Evolutionary conservation across 495 filamentous ascomycete species (phyloP), one percentile per base, ranked within the genome.

Genomic region (Neohortaea acidophila): DNA sequence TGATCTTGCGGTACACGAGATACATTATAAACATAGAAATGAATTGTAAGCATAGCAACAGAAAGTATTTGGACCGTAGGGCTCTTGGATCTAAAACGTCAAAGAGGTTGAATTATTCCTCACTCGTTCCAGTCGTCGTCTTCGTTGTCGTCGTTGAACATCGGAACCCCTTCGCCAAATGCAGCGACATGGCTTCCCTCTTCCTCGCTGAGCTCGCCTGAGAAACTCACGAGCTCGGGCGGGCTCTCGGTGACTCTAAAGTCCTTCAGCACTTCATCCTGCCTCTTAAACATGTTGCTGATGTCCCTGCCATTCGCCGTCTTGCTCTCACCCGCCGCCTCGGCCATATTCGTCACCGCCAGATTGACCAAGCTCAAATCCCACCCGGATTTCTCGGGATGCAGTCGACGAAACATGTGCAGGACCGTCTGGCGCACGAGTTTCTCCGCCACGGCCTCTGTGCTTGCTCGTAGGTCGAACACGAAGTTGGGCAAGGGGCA

Each of bases 281-380:
- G 80, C 35, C 62, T 61, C 35, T 48, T 51, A 39, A 62, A 59
- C 60, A 62, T 62, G 32, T 48, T 55, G 8, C 39, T 38, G 26
- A 64, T 62, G 32, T 62, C 51, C 43, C 60, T 47, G 8, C 59
- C 58, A n/a, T 29, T 48, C n/a, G 51, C 54, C 14, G 41, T 52
- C 34, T 52, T 54, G 36, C 38, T 51, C 13, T 56, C 56, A 20
- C 54, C 54, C 4, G 69, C 73, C 14, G 64, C 67, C 41, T 76
- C 70, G 1, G 70, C 65, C 75, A 96, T 86, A 51, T 91, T 86
- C 1, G 81, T 80, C 1, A 84, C 84, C 15, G 81, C 84, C 11
- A 96, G 58, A 51, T 96, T 96, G 35, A 96, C 59, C 27, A 94
- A 53, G 37, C 77, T 79, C 11, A 92, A 59, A 49, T 84, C 78